Conservation (phyloP, 2,329 filamentous ascomycete species). For the Mariannaea elegans region DNA sequence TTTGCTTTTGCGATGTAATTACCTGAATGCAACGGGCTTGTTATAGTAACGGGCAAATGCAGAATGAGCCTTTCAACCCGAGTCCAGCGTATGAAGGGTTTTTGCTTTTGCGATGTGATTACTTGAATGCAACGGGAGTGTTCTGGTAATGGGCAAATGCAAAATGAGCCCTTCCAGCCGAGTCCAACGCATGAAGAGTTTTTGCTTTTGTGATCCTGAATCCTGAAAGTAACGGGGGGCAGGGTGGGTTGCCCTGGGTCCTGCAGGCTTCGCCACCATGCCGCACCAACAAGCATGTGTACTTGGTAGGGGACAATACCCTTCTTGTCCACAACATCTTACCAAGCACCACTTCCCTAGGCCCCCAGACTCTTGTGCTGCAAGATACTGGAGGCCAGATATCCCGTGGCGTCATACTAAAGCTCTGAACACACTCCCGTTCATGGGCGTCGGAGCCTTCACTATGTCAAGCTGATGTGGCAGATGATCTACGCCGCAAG, state of each 20-base stretch:
- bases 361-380: neutral
- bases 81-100: too few relatives aligned
- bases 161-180: neutral
- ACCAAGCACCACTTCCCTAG: neutral
- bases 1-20: too few relatives aligned
- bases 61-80: too few relatives aligned
- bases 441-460: neutral
- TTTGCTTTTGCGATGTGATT: too few relatives aligned
- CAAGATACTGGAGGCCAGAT: neutral
- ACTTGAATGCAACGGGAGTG: too few relatives aligned
- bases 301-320: neutral
- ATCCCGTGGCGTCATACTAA: constrained; percentile 1
- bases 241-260: too few relatives aligned
- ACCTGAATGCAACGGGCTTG: too few relatives aligned
- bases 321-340: neutral
- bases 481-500: constrained; percentile 4
- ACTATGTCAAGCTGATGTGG: neutral
- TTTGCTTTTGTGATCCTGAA: neutral
- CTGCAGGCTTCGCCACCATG: neutral
- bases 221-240: neutral
- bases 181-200: neutral
- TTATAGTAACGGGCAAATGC: too few relatives aligned
- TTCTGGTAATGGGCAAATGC: neutral
- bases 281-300: neutral
- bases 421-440: neutral